Percentiles rank a stretch among this genome's conserved stretches.
phyloP scores from a whole-genome alignment of 805 yeast species.

The Teunomyces gatunensis region DNA sequence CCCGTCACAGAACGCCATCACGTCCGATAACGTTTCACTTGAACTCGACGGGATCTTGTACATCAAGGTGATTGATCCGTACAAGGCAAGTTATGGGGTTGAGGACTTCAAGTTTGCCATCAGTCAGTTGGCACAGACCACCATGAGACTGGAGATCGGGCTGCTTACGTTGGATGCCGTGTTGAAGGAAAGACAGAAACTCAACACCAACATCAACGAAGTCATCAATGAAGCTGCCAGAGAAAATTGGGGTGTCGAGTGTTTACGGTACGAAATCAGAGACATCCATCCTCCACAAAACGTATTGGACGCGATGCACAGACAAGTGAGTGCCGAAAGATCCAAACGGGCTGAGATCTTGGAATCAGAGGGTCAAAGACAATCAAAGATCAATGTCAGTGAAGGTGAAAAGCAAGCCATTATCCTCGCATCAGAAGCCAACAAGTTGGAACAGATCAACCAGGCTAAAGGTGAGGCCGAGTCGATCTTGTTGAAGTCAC shows the following conservation, averaged over 20 bases:
- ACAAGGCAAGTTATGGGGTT: slow-evolving; percentile 83
- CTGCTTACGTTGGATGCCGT: slow-evolving; percentile 78
- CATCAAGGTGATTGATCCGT: slow-evolving; percentile 74
- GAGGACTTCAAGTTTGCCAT: slow-evolving; percentile 87
- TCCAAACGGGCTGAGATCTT: slow-evolving; percentile 84
- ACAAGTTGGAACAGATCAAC: slow-evolving; percentile 58
- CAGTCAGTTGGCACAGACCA: slow-evolving; percentile 82
- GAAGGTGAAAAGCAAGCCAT: slow-evolving; percentile 75
- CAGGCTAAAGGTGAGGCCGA: slow-evolving; percentile 74
- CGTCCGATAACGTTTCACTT: slow-evolving; percentile 79
- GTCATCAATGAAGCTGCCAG: slow-evolving; percentile 81
- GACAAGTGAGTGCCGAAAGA: slow-evolving; percentile 85
- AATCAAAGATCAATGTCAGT: slow-evolving; percentile 75
- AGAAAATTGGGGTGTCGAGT: slow-evolving; percentile 78
- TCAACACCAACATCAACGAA: slow-evolving; percentile 70
- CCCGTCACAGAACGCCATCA: slow-evolving; percentile 80
- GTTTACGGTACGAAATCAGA: slow-evolving; percentile 81
- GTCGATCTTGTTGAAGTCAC: slow-evolving; percentile 60
- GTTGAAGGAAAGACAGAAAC: slow-evolving; percentile 67
- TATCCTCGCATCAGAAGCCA: slow-evolving; percentile 75
- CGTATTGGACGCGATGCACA: slow-evolving; percentile 87
- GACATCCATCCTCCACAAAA: slow-evolving; percentile 86
- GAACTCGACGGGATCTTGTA: slow-evolving; percentile 84
- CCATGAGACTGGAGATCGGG: slow-evolving; percentile 89
- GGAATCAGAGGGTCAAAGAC: slow-evolving; percentile 82